Evolutionary conservation across 257 asterid genomes (phyloP).

Genomic region (Solanum habrochaites): DNA sequence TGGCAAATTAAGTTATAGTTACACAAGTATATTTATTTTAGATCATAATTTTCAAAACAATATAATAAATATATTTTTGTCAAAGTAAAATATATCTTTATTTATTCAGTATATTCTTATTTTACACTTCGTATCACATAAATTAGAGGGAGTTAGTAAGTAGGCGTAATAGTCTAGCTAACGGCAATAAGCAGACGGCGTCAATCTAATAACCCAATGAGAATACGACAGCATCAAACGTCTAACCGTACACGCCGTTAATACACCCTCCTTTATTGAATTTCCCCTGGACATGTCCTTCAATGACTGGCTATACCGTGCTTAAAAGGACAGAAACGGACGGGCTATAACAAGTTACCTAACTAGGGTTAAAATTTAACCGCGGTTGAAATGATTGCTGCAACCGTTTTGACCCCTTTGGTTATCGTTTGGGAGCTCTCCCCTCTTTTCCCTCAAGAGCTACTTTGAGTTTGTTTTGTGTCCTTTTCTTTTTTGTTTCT

Average conservation of each 20-base stretch:
- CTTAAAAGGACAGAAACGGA: conserved; percentile 22
- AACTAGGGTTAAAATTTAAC: conserved; percentile 15
- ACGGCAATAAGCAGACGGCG: conserved; percentile 31
- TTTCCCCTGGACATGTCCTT: conserved; percentile 25
- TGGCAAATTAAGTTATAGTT: background rate
- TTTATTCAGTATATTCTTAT: no score
- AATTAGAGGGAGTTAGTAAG: no score
- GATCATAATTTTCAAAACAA: background rate
- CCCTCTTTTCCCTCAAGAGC: background rate
- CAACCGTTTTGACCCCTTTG: conserved; percentile 9
- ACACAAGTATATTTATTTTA: background rate
- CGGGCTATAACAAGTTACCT: conserved; percentile 1
- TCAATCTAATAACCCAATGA: conserved; percentile 18
- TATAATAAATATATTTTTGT: no score
- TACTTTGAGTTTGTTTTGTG: no score
- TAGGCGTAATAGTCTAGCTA: background rate
- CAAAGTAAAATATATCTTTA: no score
- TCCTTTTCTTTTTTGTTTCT: background rate
- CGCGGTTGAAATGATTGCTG: conserved; percentile 8
- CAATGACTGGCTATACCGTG: conserved; percentile 26
- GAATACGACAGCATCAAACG: conserved; percentile 7
- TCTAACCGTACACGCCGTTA: conserved; percentile 25
- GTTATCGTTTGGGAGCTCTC: conserved; percentile 18
- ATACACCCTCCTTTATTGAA: conserved; percentile 9
- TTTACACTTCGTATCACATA: no score